Evolutionary conservation across 2,329 filamentous ascomycete genomes (phyloP), one percentile per base, ranked within the genome.

Genomic region (Aspergillus fumigatus): DNA sequence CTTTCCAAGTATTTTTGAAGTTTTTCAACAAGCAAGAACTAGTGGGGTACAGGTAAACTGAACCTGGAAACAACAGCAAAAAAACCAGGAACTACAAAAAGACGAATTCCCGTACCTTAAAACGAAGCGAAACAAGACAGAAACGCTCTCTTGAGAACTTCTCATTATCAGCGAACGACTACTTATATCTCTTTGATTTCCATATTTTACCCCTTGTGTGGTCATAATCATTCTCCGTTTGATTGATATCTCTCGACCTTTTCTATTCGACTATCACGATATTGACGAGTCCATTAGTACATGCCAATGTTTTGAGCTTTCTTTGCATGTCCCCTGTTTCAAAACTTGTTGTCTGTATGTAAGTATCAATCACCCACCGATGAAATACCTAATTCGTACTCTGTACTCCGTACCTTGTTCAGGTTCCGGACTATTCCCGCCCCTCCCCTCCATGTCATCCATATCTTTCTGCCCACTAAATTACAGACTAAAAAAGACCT

Each of bases 221-320:
- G 54, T 53, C 54, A 58, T 52, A 58, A 50, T 52, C 47, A 50
- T 52, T 54, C 38, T 47, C 52, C 41, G 43, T 53, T 51, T 47
- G 40, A 38, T 55, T 45, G 35, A 38, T 50, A 38, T 59, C 55
- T 38, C 41, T 52, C 32, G 50, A 55, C 55, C 48, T 25, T 27
- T 53, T 54, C 32, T 53, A 55, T 48, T 50, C 54, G 53, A 54
- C 55, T 57, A 55, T 58, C 55, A 60, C 63, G 54, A 64, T 62
- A 57, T 56, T 52, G 56, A 61, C 63, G 57, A 56, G 48, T 59
- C 49, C 56, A 64, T 61, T 14, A 47, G n/a, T 23, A 7, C 54
- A 51, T 35, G 19, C 27, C 8, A 59, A 63, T 65, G 62, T 61
- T 64, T 51, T 63, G 62, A 66, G 61, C 50, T 60, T 59, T 55